phyloP scores from a whole-genome alignment of 2,329 filamentous ascomycete genomes.

The Cladosporium oxysporum region DNA sequence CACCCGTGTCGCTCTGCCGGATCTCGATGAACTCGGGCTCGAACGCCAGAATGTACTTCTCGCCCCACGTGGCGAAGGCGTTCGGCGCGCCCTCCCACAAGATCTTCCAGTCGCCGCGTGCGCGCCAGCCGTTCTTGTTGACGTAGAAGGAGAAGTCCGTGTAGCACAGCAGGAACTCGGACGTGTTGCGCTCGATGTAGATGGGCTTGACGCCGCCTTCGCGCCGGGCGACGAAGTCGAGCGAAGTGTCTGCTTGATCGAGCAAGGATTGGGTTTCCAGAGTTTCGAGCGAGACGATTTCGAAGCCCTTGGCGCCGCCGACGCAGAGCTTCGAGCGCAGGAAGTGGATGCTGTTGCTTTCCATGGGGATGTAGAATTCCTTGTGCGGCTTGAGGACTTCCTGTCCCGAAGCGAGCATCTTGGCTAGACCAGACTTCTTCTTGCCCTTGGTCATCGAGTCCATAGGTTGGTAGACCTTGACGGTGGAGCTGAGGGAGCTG shows the following conservation, averaged over 20 bases:
- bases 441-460: slow-evolving; percentile 85
- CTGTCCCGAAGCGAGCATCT: slow-evolving; percentile 91
- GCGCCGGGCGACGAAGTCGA: slow-evolving; percentile 93
- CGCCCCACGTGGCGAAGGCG: slow-evolving; percentile 90
- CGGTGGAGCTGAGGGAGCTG: slow-evolving; percentile 86
- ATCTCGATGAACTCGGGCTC: slow-evolving; percentile 98
- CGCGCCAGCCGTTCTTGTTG: slow-evolving; percentile 96
- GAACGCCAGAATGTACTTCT: slow-evolving; percentile 89
- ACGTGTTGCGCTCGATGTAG: slow-evolving; percentile 94
- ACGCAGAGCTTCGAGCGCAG: slow-evolving; percentile 95
- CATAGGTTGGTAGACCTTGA: slow-evolving; percentile 99
- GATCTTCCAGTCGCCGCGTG: slow-evolving; percentile 93
- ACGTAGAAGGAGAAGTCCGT: slow-evolving; percentile 99
- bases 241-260: slow-evolving; percentile 94
- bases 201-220: slow-evolving; percentile 86
- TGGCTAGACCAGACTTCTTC: slow-evolving; percentile 92
- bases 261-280: slow-evolving; percentile 97
- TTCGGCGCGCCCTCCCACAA: slow-evolving; percentile 95
- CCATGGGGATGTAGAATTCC: slow-evolving; percentile 98
- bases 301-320: slow-evolving; percentile 91
- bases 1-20: slow-evolving; percentile 88
- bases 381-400: slow-evolving; percentile 96
- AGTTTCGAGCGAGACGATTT: slow-evolving; percentile 93
- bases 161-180: slow-evolving; percentile 97
- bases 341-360: slow-evolving; percentile 98